Evolutionary conservation across 371 early-diverging fungal genomes (phyloP).

Genomic region (Thermomucor indicae-seudaticae): DNA sequence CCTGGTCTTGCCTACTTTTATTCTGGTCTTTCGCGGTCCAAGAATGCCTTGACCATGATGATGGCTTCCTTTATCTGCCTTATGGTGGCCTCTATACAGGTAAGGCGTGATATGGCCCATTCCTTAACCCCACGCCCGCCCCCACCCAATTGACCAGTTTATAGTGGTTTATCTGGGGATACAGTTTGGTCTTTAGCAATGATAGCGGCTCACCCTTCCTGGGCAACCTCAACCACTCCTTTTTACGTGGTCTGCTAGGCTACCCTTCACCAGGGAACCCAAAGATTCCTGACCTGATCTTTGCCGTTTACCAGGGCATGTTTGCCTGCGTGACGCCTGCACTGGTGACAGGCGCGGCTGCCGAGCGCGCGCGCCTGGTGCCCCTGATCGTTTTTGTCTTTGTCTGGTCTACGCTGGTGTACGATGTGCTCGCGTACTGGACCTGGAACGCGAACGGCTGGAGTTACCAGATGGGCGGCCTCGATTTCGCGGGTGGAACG

Average conservation of each 20-base stretch:
- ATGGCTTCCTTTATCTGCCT: conserved; percentile 59
- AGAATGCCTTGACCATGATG: conserved; percentile 73
- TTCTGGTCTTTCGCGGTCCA: conserved; percentile 80
- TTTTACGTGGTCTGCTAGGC: conserved; percentile 53
- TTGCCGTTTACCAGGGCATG: conserved; percentile 61
- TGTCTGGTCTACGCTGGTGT: conserved; percentile 88
- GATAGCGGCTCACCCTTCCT: conserved; percentile 60
- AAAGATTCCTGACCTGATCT: conserved; percentile 67
- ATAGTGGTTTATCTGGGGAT: conserved; percentile 84
- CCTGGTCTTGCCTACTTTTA: conserved; percentile 88
- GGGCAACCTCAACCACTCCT: conserved; percentile 74
- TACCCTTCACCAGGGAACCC: conserved; percentile 50
- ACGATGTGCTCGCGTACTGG: conserved; percentile 86
- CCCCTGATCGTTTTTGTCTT: conserved; percentile 86
- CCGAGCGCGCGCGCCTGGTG: conserved; percentile 81
- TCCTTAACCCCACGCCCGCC: too few relatives aligned
- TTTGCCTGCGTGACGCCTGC: conserved; percentile 88
- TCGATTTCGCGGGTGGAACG: conserved; percentile 89
- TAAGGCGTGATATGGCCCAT: too few relatives aligned
- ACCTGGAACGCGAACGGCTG: conserved; percentile 85
- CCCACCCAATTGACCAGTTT: too few relatives aligned
- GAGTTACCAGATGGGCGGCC: conserved; percentile 63
- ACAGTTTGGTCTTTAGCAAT: conserved; percentile 78
- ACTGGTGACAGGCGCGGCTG: conserved; percentile 82
- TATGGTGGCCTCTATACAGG: conserved; percentile 56